Evolutionary conservation across 176 grass and related monocot species (phyloP).

Genomic region (Oryza officinalis): DNA sequence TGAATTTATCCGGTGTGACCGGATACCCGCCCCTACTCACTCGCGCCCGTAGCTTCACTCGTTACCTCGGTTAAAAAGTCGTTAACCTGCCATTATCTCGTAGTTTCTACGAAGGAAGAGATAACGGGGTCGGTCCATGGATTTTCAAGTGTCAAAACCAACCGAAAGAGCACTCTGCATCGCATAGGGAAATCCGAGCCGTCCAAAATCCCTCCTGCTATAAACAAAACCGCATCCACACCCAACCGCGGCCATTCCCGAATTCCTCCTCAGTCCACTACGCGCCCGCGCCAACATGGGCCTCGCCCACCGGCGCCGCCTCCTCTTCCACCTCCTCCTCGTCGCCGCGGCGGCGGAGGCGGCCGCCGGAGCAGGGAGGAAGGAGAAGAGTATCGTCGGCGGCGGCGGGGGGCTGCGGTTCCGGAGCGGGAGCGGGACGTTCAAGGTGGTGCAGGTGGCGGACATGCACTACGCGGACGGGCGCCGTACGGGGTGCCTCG

Average conservation of each 20-base stretch:
- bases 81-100: no score
- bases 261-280: not conserved
- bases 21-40: no score
- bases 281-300: not conserved
- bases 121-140: no score
- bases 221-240: not conserved
- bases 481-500: conserved; percentile 53
- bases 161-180: no score
- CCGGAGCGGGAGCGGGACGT: conserved; percentile 53
- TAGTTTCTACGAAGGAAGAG: no score
- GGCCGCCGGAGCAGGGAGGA: not conserved
- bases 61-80: no score
- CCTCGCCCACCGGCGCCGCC: not conserved
- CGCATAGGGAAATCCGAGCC: not conserved
- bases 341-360: not conserved
- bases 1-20: no score
- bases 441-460: conserved; percentile 95
- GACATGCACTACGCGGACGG: conserved; percentile 98
- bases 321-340: not conserved
- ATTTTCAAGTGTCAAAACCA: no score
- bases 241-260: not conserved
- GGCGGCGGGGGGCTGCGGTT: conserved; percentile 48
- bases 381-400: not conserved
- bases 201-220: not conserved
- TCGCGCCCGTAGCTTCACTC: no score